These are phyloP conservation scores for Suillus cothurnatus DNA, from an alignment of 768 basidiomycete species.

Conservation along the genomic window DNA sequence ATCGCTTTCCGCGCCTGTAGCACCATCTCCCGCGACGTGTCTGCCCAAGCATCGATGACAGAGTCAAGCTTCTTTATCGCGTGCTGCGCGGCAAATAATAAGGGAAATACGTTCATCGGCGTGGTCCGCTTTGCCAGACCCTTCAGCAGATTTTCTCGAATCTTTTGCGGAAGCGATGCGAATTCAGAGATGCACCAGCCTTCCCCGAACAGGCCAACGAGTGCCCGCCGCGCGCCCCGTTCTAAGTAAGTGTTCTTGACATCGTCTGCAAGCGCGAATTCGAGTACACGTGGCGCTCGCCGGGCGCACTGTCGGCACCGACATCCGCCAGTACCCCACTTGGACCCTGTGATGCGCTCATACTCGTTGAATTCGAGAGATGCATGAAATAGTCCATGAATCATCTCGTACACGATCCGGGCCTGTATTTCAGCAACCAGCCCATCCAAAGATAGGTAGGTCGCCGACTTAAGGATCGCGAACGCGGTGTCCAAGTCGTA, in stretches of 20 bases:
- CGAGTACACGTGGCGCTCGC: conserved; percentile 79
- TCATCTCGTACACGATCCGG: conserved; percentile 84
- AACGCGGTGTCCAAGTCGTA: conserved; percentile 94
- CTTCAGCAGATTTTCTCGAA: conserved; percentile 68
- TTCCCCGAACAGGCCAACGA: conserved; percentile 85
- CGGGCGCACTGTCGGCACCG: conserved; percentile 82
- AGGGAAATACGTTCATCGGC: conserved; percentile 63
- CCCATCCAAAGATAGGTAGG: conserved; percentile 73
- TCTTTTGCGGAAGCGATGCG: conserved; percentile 63
- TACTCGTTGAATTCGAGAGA: conserved; percentile 81
- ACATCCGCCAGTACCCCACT: conserved; percentile 85
- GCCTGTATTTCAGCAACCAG: conserved; percentile 83
- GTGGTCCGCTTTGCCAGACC: conserved; percentile 73
- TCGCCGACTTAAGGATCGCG: conserved; percentile 81
- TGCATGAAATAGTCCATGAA: conserved; percentile 87
- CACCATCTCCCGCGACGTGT: conserved; percentile 59
- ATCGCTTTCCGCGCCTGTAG: conserved; percentile 58
- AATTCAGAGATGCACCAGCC: conserved; percentile 89
- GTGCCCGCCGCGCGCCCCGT: conserved; percentile 67
- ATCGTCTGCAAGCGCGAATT: conserved; percentile 77
- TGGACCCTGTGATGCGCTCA: conserved; percentile 69
- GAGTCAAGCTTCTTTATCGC: conserved; percentile 56
- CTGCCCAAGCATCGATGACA: conserved; percentile 55
- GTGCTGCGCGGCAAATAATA: conserved; percentile 67
- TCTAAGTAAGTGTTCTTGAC: conserved; percentile 74